phyloP scores from a whole-genome alignment of 257 asterid genomes.

The Lycium barbarum region DNA sequence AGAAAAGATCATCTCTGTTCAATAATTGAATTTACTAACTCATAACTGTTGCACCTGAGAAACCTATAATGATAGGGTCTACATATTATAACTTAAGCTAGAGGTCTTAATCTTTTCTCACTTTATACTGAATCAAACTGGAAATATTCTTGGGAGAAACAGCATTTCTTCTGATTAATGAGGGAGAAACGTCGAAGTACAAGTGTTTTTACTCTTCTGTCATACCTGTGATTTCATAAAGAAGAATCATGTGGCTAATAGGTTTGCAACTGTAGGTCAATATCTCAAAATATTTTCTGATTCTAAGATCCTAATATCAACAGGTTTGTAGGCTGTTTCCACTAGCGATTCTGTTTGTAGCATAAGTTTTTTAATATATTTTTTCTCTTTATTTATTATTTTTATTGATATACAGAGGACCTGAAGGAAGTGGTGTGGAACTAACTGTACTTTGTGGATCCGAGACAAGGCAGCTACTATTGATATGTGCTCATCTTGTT shows the following conservation, averaged over 20 bases:
- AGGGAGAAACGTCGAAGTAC: background rate
- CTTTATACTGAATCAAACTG: conserved; percentile 2
- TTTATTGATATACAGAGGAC: conserved; percentile 70
- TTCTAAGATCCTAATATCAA: background rate
- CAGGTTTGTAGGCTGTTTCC: background rate
- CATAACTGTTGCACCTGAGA: background rate
- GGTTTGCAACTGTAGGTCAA: background rate
- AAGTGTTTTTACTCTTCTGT: background rate
- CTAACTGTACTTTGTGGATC: conserved; percentile 68
- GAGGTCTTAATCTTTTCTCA: background rate
- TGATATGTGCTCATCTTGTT: conserved; percentile 58
- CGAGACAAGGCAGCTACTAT: conserved; percentile 65
- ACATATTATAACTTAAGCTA: background rate
- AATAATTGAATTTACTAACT: background rate
- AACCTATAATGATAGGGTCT: background rate
- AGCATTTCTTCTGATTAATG: background rate
- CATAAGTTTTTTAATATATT: background rate
- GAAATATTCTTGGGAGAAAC: conserved; percentile 10
- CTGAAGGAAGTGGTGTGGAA: conserved; percentile 91
- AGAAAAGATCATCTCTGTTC: background rate
- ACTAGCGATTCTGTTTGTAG: background rate
- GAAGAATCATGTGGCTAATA: background rate
- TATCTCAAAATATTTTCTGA: conserved; percentile 24
- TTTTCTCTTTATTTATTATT: background rate
- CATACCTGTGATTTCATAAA: background rate